Conservation (phyloP, 139 green algal species). For the Pseudopediastrum boryanum region DNA sequence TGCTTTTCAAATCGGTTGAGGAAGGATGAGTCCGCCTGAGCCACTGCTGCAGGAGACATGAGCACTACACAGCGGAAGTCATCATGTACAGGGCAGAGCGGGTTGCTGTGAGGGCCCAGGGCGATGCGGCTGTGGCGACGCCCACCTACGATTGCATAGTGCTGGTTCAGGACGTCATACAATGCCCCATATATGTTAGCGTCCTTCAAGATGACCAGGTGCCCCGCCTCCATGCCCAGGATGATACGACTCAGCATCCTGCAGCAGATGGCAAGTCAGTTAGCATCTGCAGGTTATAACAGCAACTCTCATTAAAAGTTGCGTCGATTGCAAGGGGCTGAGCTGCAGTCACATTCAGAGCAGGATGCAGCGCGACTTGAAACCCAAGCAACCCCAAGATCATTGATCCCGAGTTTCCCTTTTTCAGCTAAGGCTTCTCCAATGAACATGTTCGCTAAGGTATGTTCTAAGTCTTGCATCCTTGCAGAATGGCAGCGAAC, state of each 20-base stretch:
- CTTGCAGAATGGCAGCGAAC: too few species aligned
- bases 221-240: conserved; percentile 43
- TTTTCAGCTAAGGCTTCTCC: too few species aligned
- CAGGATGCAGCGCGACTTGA: not conserved
- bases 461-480: too few species aligned
- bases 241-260: conserved; percentile 40
- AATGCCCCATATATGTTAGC: conserved; percentile 35
- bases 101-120: conserved; percentile 38
- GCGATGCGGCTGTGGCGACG: conserved; percentile 41
- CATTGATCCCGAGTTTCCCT: too few species aligned
- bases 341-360: not conserved
- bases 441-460: too few species aligned
- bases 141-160: conserved; percentile 41
- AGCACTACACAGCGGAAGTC: conserved; percentile 40
- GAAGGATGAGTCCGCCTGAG: conserved; percentile 16
- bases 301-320: not conserved
- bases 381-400: too few species aligned
- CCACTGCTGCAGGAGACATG: conserved; percentile 6
- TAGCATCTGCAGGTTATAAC: not conserved
- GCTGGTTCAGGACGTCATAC: conserved; percentile 54
- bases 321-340: too few species aligned
- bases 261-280: not conserved
- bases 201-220: conserved; percentile 31
- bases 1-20: conserved; percentile 38
- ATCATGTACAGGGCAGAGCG: conserved; percentile 43